Conservation (phyloP, 345 rosid species). For the Camelina laxa region DNA sequence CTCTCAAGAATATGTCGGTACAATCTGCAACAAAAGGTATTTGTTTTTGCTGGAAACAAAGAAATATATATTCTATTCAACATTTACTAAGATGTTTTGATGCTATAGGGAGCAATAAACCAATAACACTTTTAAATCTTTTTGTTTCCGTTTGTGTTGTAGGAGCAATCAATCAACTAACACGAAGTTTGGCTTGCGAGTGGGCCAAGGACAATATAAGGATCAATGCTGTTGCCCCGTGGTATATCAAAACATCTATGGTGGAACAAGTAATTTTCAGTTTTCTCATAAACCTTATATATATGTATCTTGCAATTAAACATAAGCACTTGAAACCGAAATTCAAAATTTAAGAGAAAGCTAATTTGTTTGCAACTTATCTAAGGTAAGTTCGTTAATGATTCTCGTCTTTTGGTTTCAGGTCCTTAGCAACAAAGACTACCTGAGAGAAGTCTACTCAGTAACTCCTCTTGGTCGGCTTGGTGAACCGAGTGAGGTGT, state of each 20-base stretch:
- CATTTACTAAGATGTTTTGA: background rate
- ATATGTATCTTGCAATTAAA: background rate
- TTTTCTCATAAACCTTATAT: background rate
- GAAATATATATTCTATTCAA: background rate
- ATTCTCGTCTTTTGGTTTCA: constrained; percentile 23
- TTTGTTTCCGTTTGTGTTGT: constrained; percentile 28
- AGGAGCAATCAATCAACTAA: constrained; percentile 84
- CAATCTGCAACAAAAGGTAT: constrained; percentile 82
- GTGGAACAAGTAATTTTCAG: constrained; percentile 66
- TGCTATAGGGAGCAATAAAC: constrained; percentile 53
- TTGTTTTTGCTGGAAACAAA: background rate
- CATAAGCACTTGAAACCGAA: background rate
- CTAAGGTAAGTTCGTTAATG: background rate
- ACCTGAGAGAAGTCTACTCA: constrained; percentile 41
- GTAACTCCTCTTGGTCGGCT: constrained; percentile 47
- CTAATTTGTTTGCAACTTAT: background rate
- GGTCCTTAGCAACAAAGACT: constrained; percentile 42
- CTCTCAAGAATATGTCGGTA: constrained; percentile 73
- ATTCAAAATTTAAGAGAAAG: background rate
- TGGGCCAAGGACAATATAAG: constrained; percentile 88
- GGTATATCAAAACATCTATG: constrained; percentile 86
- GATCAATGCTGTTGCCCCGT: constrained; percentile 82
- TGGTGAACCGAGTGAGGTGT: constrained; percentile 43
- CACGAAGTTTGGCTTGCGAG: constrained; percentile 76
- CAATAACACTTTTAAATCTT: constrained; percentile 28